Evolutionary conservation across 306 rosid species (phyloP), one percentile per base, ranked within the genome.

Genomic region (Quercus agrifolia): DNA sequence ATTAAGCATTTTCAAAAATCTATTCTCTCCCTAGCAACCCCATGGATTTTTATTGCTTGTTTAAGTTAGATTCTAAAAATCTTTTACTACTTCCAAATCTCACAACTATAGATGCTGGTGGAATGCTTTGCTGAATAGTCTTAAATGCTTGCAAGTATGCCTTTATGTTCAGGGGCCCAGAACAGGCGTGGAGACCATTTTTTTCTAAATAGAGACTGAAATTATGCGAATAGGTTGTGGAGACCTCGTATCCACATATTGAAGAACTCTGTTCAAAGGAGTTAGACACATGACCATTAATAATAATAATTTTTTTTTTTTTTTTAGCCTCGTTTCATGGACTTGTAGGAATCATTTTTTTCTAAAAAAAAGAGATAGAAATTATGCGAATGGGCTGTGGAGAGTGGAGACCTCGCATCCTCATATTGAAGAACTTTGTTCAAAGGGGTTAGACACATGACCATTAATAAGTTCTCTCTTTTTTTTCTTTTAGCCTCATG

Each of bases 141-240:
- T 35, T 35, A 35, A 35, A 35, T 35, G 41, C 41, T 35, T 6
- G 8, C 9, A 35, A 35, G 41, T 35, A 6, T 35, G 41, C 41
- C 8, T 35, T 5, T 1, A 35, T 35, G 9, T 5, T 35, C 41
- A 35, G 9, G 38, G 70, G 77, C 75, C 80, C 81, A 71, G 74
- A 30, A 35, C 75, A 21, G 21, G 74, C 83, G 70, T 64, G 85
- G 90, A 81, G 80, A 86, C 2, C 2, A 51, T 35, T 5, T 85
- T 70, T 94, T 71, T 33, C 71, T 61, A 87, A 81, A 80, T 91
- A 92, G 88, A 87, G 97, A 83, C 85, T 77, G 84, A 94, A 88
- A 79, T 75, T 94, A 84, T 79, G 68, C 11, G 92, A 81, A 64
- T 87, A 85, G 86, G 41, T 35, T 35, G 9, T 6, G 41, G 41